Evolutionary conservation across 2,329 filamentous ascomycete genomes (phyloP), one percentile per base, ranked within the genome.

Genomic region (Aspergillus tamarii): DNA sequence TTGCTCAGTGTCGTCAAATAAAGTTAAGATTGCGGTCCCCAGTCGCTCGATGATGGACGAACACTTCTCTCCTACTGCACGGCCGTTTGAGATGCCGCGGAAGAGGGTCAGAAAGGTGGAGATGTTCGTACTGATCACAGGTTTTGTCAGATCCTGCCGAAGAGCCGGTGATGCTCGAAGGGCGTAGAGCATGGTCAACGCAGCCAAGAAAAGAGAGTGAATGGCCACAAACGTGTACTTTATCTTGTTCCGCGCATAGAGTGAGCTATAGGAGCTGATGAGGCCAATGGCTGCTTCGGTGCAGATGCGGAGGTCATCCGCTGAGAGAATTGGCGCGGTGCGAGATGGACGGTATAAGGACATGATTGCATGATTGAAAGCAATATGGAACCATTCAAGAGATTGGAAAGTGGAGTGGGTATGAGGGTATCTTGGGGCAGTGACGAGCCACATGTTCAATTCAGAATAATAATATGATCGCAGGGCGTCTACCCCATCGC

Each of bases 381-480:
- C 71, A 19, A 72, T 74, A 28, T 73, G 68, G 52, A 72, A 73
- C 72, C 72, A 73, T 28, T 74, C 72, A 7, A 67, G 63, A 10
- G 72, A 70, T 48, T 73, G 72, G 41, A 67, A 67, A 59, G 70
- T 73, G 8, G 66, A 72, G 11, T 60, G 39, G 4, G 64, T 69
- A 12, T 61, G 61, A 9, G 66, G 32, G 59, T 73, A 73, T 16
- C 72, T 65, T 2, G 70, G 72, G 2, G 70, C 69, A 32, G 64
- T 64, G 6, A 69, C 65, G 3, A 73, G 64, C 71, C 71, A 73
- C 43, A 69, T 59, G 26, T 71, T 70, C 1, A 73, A 43, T 19
- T 64, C 61, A 14, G 58, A 61, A 36, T 43, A 63, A 36, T 58
- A 61, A 4, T 30, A 12, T 21, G 28, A 61, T 26, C 61, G 43